Conservation (phyloP, 1,139 yeast species). For the Hansenula lynferdii region DNA sequence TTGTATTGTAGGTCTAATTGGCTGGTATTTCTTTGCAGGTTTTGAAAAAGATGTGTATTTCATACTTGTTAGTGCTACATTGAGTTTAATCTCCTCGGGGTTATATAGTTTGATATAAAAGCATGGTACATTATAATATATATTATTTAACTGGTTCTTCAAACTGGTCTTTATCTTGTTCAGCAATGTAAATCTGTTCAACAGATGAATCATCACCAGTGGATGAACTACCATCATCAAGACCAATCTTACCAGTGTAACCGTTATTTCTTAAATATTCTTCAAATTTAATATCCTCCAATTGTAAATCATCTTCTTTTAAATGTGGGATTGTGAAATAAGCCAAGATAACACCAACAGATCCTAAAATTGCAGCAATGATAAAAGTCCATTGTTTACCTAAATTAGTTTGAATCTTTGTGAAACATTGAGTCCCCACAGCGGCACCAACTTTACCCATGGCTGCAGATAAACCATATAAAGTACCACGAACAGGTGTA, state of each 20-base stretch:
- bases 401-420: conserved; percentile 25
- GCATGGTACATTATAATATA: too few species aligned
- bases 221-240: conserved; percentile 4
- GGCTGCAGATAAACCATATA: conserved; percentile 47
- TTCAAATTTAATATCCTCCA: conserved; percentile 60
- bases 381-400: conserved; percentile 29
- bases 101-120: too few species aligned
- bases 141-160: not conserved
- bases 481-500: conserved; percentile 70
- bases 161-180: too few species aligned
- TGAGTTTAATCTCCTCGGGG: not conserved
- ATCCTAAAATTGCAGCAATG: conserved; percentile 48
- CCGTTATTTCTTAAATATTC: conserved; percentile 60
- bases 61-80: not conserved
- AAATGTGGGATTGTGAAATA: conserved; percentile 63
- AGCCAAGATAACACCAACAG: conserved; percentile 57
- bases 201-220: not conserved
- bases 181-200: not conserved
- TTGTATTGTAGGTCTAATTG: not conserved
- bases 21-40: not conserved
- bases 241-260: conserved; percentile 61
- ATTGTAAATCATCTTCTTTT: conserved; percentile 59
- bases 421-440: conserved; percentile 35
- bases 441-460: conserved; percentile 54
- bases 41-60: not conserved